A percentile compares a stretch with the other conserved stretches of the same genome.
Conservation (phyloP, 352 stramenopile species). For the Pythium aquatile region DNA sequence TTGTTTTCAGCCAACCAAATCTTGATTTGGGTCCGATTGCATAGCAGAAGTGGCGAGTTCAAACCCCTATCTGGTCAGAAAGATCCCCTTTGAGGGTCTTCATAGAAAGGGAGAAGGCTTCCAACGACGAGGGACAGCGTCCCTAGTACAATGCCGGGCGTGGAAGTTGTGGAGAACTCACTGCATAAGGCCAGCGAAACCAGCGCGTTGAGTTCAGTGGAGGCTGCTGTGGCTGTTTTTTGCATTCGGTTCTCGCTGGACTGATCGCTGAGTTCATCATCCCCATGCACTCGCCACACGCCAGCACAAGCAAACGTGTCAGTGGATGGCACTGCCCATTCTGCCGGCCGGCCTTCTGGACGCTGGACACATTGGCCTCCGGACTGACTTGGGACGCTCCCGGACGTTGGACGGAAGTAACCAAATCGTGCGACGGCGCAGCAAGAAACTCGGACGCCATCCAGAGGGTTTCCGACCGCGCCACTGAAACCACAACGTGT, state of each 20-base stretch:
- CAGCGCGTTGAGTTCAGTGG: constrained; percentile 18
- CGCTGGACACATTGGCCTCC: not conserved
- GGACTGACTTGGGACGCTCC: constrained; percentile 5
- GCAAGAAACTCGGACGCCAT: constrained; percentile 6
- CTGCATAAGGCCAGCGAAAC: constrained; percentile 23
- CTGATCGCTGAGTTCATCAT: constrained; percentile 23
- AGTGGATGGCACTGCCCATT: not conserved
- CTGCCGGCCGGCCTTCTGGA: constrained; percentile 6
- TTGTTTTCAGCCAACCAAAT: not conserved
- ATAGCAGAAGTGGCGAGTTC: not conserved
- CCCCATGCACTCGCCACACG: constrained; percentile 10
- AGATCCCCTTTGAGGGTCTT: constrained; percentile 25
- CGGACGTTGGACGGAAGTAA: not conserved
- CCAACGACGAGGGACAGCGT: not conserved
- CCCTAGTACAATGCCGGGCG: constrained; percentile 1
- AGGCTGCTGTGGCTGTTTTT: constrained; percentile 18
- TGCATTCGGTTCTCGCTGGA: constrained; percentile 25
- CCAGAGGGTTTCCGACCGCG: not conserved
- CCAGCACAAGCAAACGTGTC: constrained; percentile 7
- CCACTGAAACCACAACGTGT: constrained; percentile 16
- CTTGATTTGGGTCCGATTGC: not conserved
- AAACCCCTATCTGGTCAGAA: constrained; percentile 22
- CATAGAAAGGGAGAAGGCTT: constrained; percentile 16
- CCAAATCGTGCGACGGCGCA: constrained; percentile 14
- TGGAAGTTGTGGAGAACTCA: constrained; percentile 5